These are phyloP conservation scores for Clavariopsis aquatica DNA, from an alignment of 495 filamentous ascomycete species.

Conservation along the genomic window DNA sequence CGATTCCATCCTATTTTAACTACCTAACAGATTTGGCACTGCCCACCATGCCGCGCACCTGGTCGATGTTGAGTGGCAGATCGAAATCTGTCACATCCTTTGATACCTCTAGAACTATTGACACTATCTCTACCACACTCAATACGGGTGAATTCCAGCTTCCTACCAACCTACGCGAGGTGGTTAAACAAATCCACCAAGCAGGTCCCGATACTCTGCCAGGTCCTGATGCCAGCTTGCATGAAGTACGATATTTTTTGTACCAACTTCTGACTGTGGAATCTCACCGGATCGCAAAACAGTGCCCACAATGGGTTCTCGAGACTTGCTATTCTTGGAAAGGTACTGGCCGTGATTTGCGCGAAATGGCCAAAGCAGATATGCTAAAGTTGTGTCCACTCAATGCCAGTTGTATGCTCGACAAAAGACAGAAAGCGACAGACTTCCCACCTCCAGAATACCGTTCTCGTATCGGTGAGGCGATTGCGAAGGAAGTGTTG, in stretches of 20 bases:
- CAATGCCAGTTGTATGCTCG: not conserved
- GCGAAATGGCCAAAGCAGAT: not conserved
- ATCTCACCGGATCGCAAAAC: slow-evolving; percentile 2
- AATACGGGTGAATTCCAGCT: not conserved
- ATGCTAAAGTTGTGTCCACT: slow-evolving; percentile 3
- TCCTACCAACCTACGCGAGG: not conserved
- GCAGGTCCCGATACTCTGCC: not conserved
- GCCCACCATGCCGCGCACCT: no score
- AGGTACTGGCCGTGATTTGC: slow-evolving; percentile 16
- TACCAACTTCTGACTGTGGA: slow-evolving; percentile 28
- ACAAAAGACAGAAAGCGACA: not conserved
- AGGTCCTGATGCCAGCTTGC: not conserved
- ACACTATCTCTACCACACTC: not conserved
- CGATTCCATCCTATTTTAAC: no score
- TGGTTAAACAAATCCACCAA: not conserved
- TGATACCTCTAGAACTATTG: not conserved
- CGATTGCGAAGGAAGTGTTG: not conserved
- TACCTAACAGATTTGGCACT: no score
- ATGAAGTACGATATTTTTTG: slow-evolving; percentile 26
- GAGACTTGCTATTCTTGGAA: slow-evolving; percentile 18
- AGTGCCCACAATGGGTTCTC: slow-evolving; percentile 27
- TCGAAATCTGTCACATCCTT: not conserved
- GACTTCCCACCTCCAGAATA: slow-evolving; percentile 7
- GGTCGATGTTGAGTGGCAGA: no score
- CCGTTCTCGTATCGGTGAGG: not conserved